Evolutionary conservation across 139 green algal genomes (phyloP), one percentile per base, ranked within the genome.

Genomic region (Coelastrella sp.): DNA sequence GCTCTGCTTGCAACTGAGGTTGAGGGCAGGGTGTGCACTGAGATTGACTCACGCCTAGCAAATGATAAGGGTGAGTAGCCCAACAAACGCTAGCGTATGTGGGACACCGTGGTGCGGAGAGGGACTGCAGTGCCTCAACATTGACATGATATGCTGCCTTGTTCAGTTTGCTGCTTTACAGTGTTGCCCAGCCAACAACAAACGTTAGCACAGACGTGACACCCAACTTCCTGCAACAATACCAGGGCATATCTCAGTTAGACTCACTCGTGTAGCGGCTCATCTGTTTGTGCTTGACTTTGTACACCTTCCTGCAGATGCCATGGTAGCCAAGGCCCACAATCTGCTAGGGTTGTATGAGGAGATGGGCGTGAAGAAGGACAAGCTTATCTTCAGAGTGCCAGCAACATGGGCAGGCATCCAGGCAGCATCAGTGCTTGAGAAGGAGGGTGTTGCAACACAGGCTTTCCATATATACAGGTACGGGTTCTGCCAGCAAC

Each of bases 341-440:
- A 58, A 79, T 6, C 88, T 98, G 22, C 58, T 94, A 5, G 81
- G 64, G 14, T 80, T 97, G 83, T 98, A 96, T 68, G 73, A 91
- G 68, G 91, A 96, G 73, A 93, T 96, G 88, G 95, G 93, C 4
- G 93, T 98, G 83, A 60, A 89, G 3, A 75, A 77, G 20, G 78
- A 94, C 71, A 92, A 93, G 61, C 89, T 97, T 14, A 90, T 98
- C 59, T 92, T 98, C 68, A 91, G 94, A n/a, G 93, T 98, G 54
- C 96, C 96, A 22, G 96, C 93, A 68, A 98, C 96, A 11, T 98
- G 96, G 96, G 92, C 86, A 5, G 96, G 92, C 57, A 97, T 97
- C 47, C 92, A 96, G 89, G 96, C 96, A 14, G 95, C 89, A 20
- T 92, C 94, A 68, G 57, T 82, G 73, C 93, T 98, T 65, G 96